Evolutionary conservation across 129 eudicot genomes (phyloP).

Genomic region (Helianthus annuus): DNA sequence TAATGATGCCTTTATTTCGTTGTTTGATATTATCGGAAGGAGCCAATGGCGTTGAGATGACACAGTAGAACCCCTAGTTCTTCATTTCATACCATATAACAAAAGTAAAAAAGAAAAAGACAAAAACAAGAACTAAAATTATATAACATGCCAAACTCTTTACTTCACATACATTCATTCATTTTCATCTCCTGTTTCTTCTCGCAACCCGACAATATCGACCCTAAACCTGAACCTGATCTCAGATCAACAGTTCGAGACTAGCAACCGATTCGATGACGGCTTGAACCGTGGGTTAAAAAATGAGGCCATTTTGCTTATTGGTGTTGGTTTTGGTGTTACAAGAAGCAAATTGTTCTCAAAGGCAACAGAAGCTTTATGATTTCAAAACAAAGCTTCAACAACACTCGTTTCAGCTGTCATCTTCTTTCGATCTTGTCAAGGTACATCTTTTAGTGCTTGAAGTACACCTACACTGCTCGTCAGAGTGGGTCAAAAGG

Average conservation of each 20-base stretch:
- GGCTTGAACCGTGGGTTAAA: conserved; percentile 13
- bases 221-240: neutral
- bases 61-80: too few species aligned
- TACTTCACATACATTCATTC: neutral
- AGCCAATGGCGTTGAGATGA: too few species aligned
- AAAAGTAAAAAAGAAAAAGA: conserved; percentile 26
- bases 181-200: conserved; percentile 1
- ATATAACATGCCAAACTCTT: conserved; percentile 25
- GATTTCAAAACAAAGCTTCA: conserved; percentile 50
- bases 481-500: too few species aligned
- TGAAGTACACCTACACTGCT: neutral
- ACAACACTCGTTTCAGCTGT: conserved; percentile 25
- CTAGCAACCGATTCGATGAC: neutral
- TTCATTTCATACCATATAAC: conserved; percentile 15
- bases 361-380: conserved; percentile 38
- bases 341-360: conserved; percentile 31
- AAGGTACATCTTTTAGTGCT: conserved; percentile 18
- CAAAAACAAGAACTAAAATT: conserved; percentile 2
- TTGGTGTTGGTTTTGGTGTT: conserved; percentile 2
- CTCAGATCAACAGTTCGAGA: conserved; percentile 1
- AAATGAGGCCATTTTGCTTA: conserved; percentile 33
- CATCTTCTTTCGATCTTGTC: conserved; percentile 27
- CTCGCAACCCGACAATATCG: conserved; percentile 7
- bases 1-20: too few species aligned
- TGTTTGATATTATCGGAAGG: too few species aligned